phyloP scores from a whole-genome alignment of 805 yeast species.

The Starmerella vaccinii region DNA sequence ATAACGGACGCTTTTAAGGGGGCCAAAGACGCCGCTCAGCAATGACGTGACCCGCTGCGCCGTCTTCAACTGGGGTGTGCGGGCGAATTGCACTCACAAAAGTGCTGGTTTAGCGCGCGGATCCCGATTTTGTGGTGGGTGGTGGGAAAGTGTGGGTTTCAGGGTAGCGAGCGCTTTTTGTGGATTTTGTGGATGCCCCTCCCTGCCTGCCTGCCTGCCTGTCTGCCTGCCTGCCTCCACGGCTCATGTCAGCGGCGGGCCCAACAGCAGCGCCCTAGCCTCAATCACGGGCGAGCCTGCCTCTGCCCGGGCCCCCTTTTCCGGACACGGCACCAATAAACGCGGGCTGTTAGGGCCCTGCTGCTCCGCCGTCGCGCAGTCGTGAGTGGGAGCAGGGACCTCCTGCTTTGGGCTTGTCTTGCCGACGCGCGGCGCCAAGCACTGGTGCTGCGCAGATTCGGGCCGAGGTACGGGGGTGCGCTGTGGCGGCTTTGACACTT shows the following conservation, averaged over 20 bases:
- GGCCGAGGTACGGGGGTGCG: neutral
- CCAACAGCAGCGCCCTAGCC: slow-evolving; percentile 2
- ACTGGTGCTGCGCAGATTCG: neutral
- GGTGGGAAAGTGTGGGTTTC: slow-evolving; percentile 1
- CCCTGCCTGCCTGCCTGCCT: too few species aligned
- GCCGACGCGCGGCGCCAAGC: neutral
- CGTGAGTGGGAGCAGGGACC: too few species aligned
- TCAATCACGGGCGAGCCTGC: neutral
- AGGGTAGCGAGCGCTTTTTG: slow-evolving; percentile 6
- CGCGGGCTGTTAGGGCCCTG: too few species aligned
- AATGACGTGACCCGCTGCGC: neutral
- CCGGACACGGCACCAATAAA: too few species aligned
- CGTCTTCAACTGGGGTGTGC: neutral
- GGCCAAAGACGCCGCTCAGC: too few species aligned
- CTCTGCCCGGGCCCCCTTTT: too few species aligned
- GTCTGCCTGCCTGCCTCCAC: too few species aligned
- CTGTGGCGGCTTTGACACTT: neutral
- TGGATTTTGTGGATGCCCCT: slow-evolving; percentile 17
- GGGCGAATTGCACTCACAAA: neutral
- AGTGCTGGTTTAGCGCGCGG: neutral
- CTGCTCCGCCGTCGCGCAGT: too few species aligned
- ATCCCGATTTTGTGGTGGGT: neutral
- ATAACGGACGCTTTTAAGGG: too few species aligned
- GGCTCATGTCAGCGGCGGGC: slow-evolving; percentile 1
- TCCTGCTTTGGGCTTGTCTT: too few species aligned